A percentile compares a stretch with the other conserved stretches of the same genome.
phyloP scores from a whole-genome alignment of 441 rosid species.

The Erodium trifolium region DNA sequence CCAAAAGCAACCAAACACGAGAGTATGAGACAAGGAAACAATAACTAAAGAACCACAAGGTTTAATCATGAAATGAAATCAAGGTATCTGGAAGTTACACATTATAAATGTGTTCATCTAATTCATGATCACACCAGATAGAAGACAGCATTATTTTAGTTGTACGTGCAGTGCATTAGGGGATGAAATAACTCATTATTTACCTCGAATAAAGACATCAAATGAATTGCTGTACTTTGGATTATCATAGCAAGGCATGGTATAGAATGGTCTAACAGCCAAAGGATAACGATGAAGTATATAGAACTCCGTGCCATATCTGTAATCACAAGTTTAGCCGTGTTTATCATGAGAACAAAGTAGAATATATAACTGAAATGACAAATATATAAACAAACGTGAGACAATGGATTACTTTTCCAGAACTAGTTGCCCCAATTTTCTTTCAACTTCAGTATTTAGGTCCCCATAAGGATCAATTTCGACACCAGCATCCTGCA shows the following conservation, averaged over 20 bases:
- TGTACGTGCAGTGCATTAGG: not conserved
- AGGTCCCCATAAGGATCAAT: slow-evolving; percentile 85
- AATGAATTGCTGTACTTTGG: slow-evolving; percentile 74
- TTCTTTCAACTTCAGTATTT: slow-evolving; percentile 78
- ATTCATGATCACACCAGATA: slow-evolving; percentile 2
- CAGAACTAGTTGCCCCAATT: slow-evolving; percentile 73
- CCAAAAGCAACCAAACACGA: no score
- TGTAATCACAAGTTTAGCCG: slow-evolving; percentile 18
- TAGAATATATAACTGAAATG: not conserved
- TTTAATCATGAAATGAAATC: not conserved
- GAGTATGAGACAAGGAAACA: no score
- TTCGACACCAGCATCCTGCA: slow-evolving; percentile 75
- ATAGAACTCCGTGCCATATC: slow-evolving; percentile 81
- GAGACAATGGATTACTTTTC: slow-evolving; percentile 46
- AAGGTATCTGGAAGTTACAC: not conserved
- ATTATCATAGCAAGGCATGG: slow-evolving; percentile 79
- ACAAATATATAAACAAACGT: not conserved
- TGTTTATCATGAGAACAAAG: not conserved
- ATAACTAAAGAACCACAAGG: not conserved
- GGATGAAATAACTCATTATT: not conserved
- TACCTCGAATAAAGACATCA: slow-evolving; percentile 92
- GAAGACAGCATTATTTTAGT: not conserved
- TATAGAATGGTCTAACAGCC: slow-evolving; percentile 85
- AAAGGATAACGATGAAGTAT: slow-evolving; percentile 72
- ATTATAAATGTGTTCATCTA: not conserved